Evolutionary conservation across 805 yeast species (phyloP), one percentile per base, ranked within the genome.

Genomic region (Metschnikowia lachancei): DNA sequence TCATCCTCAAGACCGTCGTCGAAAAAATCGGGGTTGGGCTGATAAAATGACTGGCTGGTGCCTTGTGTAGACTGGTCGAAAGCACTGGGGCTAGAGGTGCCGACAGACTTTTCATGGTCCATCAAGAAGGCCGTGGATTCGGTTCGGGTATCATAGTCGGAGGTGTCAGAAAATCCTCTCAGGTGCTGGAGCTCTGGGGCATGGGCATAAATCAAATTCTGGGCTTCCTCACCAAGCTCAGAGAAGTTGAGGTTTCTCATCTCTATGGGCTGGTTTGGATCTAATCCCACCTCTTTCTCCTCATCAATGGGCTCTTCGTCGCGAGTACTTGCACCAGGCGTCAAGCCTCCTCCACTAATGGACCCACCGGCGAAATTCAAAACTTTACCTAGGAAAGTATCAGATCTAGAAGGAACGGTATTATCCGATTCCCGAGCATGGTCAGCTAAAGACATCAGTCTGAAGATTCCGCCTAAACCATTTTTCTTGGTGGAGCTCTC

Each of bases 181-280:
- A 38, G 38, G 14, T 30, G 47, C 14, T 47, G 43, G 2, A 48
- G 39, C 46, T 61, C 61, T 7, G 72, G 66, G 36, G 72, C 69
- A 59, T 81, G 85, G 6, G 74, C 70, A 19, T 72, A 66, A 6
- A 83, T 76, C 47, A 83, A 67, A 26, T 75, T 74, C 43, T 72
- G 70, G 1, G 87, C 88, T 51, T 82, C 83, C 31, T 71, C 67
- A 22, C 71, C 70, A 28, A 77, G 62, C 28, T 67, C 63, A 3
- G 66, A 73, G 32, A 72, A 69, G 39, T 73, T 71, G 38, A 80
- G 51, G 19, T 65, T 67, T 14, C 64, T 65, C 69, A 77, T 56
- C 47, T 77, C 81, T 11, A 78, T 68, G n/a, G 67, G 65, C 37
- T 68, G 68, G 16, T 63, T 63, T 4, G 54, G 55, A n/a, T 53